Evolutionary conservation across 805 yeast genomes (phyloP), one percentile per base, ranked within the genome.

Genomic region (Blastobotrys chiropterorum): DNA sequence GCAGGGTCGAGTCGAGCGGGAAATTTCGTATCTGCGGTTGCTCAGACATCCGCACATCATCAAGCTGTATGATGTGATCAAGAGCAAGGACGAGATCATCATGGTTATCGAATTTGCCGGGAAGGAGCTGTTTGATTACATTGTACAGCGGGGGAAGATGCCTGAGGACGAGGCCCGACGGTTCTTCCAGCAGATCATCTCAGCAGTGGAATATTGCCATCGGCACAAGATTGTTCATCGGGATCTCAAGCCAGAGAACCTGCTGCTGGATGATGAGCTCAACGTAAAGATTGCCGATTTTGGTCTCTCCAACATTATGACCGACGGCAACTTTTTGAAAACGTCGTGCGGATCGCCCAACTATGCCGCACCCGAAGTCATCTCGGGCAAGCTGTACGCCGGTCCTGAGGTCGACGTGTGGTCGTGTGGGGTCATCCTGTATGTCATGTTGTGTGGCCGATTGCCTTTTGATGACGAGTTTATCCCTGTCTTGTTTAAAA

Each of bases 321-420:
- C 97, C 15, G 98, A 90, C 70, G 98, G 98, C 54, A 90, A 90
- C 67, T 90, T 90, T 67, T 75, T 90, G 64, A 92, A 90, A 66
- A 90, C 98, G 1, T 82, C 90, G 60, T 92, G 98, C 72, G 98
- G 98, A 3, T 85, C 95, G 5, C 98, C 98, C 51, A 92, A 92
- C 66, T 90, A 90, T 68, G 97, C 98, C 3, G 97, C 98, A 0
- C 98, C 98, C 1, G 98, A 90, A 69, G 97, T 90, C 26, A 90
- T 90, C 53, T 82, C 90, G 55, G 97, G 97, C 38, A 89, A 92
- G 66, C 75, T 92, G 50, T 92, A 90, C 62, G 98, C 97, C 1
- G 98, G 98, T 7, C 97, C 98, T 2, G 97, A 92, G 69, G 97
- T 92, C 46, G 98, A 90, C 68, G 97, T 90, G 51, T 90, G 98